These are phyloP conservation scores for Eucalyptus cloeziana DNA, from an alignment of 345 rosid genomes.

Conservation along the genomic window DNA sequence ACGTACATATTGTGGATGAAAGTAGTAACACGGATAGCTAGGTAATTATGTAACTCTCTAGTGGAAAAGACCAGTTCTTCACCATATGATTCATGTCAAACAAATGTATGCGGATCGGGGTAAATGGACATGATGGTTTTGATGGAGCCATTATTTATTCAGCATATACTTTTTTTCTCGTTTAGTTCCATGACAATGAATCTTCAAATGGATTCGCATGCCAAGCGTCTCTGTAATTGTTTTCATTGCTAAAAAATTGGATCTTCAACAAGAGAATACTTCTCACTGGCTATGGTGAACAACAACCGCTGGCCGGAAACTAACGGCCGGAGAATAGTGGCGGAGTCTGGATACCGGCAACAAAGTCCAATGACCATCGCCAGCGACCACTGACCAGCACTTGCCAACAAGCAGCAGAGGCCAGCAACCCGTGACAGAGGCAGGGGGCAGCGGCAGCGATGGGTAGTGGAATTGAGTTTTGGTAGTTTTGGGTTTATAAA, in stretches of 20 bases:
- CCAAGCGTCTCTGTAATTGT: not conserved
- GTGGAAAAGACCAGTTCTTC: not conserved
- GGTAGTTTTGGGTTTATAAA: not conserved
- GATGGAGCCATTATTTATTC: not conserved
- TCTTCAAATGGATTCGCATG: not conserved
- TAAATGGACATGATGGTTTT: not conserved
- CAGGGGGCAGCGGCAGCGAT: not conserved
- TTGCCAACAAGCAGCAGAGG: not conserved
- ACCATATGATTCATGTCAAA: not conserved
- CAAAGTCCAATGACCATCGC: not conserved
- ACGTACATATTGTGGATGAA: not conserved
- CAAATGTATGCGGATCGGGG: not conserved
- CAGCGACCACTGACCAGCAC: not conserved
- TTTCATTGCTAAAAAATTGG: not conserved
- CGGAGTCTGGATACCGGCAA: not conserved
- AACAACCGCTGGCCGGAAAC: not conserved
- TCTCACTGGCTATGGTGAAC: not conserved
- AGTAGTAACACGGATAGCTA: not conserved
- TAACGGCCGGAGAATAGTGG: not conserved
- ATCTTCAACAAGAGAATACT: not conserved
- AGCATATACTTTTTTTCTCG: not conserved
- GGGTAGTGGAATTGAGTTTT: not conserved
- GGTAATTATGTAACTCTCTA: not conserved
- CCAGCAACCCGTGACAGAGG: not conserved
- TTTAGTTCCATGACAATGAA: not conserved